Conservation (phyloP, 129 eudicot genomes). For the Lonicera japonica region DNA sequence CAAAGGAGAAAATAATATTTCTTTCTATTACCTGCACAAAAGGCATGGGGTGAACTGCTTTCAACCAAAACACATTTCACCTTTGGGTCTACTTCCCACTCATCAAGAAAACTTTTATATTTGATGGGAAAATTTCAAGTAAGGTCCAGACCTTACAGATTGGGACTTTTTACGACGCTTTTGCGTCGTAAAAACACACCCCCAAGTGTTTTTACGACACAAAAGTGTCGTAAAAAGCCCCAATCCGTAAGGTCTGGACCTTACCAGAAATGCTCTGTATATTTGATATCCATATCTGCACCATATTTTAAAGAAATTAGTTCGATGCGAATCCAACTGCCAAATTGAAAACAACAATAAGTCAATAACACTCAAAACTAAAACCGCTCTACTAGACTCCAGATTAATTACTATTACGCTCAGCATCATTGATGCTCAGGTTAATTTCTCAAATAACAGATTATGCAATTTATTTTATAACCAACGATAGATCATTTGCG, state of each 20-base stretch:
- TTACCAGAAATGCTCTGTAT: no score
- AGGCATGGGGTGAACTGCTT: conserved; percentile 89
- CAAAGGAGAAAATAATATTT: neutral
- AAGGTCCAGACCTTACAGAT: no score
- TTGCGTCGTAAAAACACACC: no score
- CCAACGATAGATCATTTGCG: neutral
- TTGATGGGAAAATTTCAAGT: no score
- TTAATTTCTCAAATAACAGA: neutral
- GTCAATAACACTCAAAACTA: neutral
- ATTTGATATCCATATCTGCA: conserved; percentile 88
- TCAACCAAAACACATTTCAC: conserved; percentile 87
- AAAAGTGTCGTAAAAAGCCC: no score
- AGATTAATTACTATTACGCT: neutral
- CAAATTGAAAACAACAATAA: neutral
- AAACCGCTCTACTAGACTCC: neutral
- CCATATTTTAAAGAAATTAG: neutral
- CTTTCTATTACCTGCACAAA: conserved; percentile 66
- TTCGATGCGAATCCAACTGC: neutral
- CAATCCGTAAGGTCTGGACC: no score
- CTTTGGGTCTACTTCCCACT: conserved; percentile 82
- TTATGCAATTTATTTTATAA: neutral
- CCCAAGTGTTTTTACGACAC: no score
- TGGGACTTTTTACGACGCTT: no score
- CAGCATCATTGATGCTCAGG: neutral
- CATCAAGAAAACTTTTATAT: conserved; percentile 77